These are phyloP conservation scores for Proliferodiscus dingleyae DNA, from an alignment of 2,329 filamentous ascomycete genomes.

Conservation along the genomic window DNA sequence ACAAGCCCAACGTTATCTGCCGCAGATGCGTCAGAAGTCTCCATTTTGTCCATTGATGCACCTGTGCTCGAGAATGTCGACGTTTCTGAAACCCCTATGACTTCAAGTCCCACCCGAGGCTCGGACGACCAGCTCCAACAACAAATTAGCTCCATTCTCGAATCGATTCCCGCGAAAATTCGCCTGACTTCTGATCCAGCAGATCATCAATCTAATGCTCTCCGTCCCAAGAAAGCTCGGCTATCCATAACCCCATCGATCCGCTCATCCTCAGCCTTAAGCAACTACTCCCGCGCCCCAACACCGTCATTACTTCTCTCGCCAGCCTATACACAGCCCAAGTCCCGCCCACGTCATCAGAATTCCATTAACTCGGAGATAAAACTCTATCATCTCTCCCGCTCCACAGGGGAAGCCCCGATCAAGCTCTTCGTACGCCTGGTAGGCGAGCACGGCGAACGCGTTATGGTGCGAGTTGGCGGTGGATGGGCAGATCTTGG, in stretches of 20 bases:
- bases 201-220: conserved; percentile 11
- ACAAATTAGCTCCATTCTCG: conserved; percentile 75
- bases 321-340: conserved; percentile 47
- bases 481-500: conserved; percentile 97
- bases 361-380: conserved; percentile 64
- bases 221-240: conserved; percentile 32
- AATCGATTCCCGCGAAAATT: conserved; percentile 74
- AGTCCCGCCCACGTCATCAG: conserved; percentile 41
- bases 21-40: conserved; percentile 7
- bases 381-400: conserved; percentile 85
- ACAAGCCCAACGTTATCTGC: conserved; percentile 17
- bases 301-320: conserved; percentile 67
- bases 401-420: conserved; percentile 76
- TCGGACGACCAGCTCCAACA: conserved; percentile 66
- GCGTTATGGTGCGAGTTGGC: conserved; percentile 96
- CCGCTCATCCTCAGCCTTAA: conserved; percentile 21
- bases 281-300: conserved; percentile 41
- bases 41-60: conserved; percentile 18
- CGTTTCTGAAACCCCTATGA: conserved; percentile 14
- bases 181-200: conserved; percentile 57
- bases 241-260: conserved; percentile 28
- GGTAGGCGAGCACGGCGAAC: conserved; percentile 83
- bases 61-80: conserved; percentile 24
- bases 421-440: conserved; percentile 93
- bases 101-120: conserved; percentile 21